Conservation (phyloP, 257 asterid genomes). For the Voacanga thouarsii region DNA sequence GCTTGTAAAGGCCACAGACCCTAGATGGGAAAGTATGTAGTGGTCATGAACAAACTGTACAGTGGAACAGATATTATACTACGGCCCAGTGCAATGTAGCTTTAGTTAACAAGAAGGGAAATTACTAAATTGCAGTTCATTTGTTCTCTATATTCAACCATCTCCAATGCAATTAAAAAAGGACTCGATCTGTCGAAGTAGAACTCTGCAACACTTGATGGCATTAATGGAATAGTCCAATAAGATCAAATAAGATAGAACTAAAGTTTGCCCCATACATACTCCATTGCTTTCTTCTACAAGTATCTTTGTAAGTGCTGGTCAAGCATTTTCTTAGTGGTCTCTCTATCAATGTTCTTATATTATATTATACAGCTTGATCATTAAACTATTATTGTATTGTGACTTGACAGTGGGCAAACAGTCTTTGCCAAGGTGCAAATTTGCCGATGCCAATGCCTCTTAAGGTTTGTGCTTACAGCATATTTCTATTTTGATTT, state of each 20-base stretch:
- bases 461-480: slow-evolving; percentile 55
- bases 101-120: neutral
- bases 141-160: neutral
- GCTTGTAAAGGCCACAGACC: neutral
- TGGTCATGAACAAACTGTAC: neutral
- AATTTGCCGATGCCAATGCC: slow-evolving; percentile 86
- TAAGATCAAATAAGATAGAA: neutral
- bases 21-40: neutral
- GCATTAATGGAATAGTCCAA: neutral
- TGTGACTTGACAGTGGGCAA: slow-evolving; percentile 72
- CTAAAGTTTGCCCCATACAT: neutral
- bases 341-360: neutral
- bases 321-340: neutral
- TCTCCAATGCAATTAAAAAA: neutral
- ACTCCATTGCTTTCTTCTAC: neutral
- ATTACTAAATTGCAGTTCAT: too few species aligned
- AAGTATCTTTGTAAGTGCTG: neutral
- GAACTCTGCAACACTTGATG: neutral
- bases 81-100: neutral
- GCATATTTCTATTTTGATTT: neutral
- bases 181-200: neutral
- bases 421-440: slow-evolving; percentile 92
- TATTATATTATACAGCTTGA: neutral
- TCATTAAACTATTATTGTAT: neutral
- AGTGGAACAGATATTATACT: neutral